phyloP scores from a whole-genome alignment of 768 basidiomycete species.

The Trichaptum fuscoviolaceum region DNA sequence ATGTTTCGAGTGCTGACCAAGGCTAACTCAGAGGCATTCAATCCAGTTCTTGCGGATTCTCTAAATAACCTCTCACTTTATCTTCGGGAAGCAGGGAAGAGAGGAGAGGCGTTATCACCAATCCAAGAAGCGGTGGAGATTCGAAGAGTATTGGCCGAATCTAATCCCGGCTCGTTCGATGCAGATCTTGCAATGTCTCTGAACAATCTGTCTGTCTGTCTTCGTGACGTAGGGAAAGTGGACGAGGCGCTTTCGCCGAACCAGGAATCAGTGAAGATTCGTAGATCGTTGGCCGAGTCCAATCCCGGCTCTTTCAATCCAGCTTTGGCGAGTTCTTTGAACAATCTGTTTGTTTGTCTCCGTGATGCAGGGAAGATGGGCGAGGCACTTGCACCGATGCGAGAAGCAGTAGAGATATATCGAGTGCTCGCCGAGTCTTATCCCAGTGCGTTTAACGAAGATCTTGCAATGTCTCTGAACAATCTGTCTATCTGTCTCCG shows the following conservation, averaged over 20 bases:
- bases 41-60: slow-evolving; percentile 8
- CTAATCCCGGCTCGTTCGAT: slow-evolving; percentile 5
- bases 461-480: slow-evolving; percentile 8
- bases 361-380: no score
- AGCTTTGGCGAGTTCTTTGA: slow-evolving; percentile 1
- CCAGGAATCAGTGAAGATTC: slow-evolving; percentile 4
- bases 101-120: no score
- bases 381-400: no score
- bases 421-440: background rate
- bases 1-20: slow-evolving; percentile 9
- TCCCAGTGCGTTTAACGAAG: slow-evolving; percentile 4
- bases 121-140: no score
- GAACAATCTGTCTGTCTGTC: slow-evolving; percentile 6
- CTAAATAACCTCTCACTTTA: slow-evolving; percentile 12
- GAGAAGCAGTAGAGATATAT: no score
- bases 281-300: background rate
- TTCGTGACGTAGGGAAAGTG: slow-evolving; percentile 3
- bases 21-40: slow-evolving; percentile 7
- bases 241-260: slow-evolving; percentile 8
- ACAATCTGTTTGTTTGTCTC: no score
- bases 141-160: background rate
- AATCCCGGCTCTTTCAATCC: background rate
- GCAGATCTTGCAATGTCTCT: slow-evolving; percentile 8
- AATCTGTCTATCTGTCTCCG: slow-evolving; percentile 8
- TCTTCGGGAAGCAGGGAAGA: no score